These are phyloP conservation scores for Simplicillium aogashimaense DNA, from an alignment of 2,329 filamentous ascomycete genomes.

Conservation along the genomic window DNA sequence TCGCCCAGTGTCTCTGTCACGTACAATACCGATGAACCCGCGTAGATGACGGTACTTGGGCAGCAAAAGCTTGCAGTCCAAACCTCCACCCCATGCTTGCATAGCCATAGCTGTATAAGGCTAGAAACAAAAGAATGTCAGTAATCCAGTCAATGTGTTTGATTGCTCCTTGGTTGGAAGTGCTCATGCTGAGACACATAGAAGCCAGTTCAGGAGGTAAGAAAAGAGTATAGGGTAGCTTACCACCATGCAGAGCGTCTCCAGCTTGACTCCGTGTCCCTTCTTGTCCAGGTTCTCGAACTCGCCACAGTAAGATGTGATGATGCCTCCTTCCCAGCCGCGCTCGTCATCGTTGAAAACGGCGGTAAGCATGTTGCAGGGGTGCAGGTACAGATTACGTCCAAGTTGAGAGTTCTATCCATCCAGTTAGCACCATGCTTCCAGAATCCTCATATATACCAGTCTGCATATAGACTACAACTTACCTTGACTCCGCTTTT, in stretches of 20 bases:
- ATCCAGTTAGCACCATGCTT: conserved; percentile 9
- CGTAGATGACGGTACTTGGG: conserved; percentile 60
- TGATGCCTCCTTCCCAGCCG: conserved; percentile 66
- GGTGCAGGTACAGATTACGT: conserved; percentile 72
- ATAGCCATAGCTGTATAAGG: conserved; percentile 46
- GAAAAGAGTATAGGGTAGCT: conserved; percentile 11
- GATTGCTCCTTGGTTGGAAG: too few species aligned
- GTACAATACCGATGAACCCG: conserved; percentile 62
- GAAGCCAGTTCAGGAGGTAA: too few species aligned
- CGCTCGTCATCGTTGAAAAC: conserved; percentile 60
- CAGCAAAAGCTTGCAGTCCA: conserved; percentile 63
- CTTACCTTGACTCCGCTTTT: conserved; percentile 65
- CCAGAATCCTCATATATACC: neutral
- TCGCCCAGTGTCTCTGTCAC: conserved; percentile 66
- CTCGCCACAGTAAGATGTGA: conserved; percentile 67
- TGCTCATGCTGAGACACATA: too few species aligned
- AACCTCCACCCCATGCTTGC: conserved; percentile 56
- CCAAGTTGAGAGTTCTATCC: conserved; percentile 68
- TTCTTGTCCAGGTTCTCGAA: conserved; percentile 73
- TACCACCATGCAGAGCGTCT: conserved; percentile 62
- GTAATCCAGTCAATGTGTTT: neutral
- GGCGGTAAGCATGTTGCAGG: conserved; percentile 48
- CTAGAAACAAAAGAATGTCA: conserved; percentile 35
- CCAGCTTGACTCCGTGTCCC: conserved; percentile 76
- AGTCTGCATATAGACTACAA: conserved; percentile 3